Evolutionary conservation across 371 early-diverging fungal genomes (phyloP), one percentile per base, ranked within the genome.

Genomic region (Nematocida major): DNA sequence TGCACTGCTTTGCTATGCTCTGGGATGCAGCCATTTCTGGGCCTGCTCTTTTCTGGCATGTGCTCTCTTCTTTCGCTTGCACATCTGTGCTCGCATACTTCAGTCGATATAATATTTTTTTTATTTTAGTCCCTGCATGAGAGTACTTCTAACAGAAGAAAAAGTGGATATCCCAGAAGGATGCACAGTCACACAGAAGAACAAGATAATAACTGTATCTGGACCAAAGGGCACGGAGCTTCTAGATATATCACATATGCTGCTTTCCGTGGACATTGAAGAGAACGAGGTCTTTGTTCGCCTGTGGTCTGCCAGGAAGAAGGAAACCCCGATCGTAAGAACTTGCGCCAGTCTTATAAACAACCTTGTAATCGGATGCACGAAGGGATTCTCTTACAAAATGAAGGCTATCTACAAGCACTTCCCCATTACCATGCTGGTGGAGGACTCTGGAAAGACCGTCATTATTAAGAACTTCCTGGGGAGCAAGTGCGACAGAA

Each of bases 401-500:
- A 90, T 97, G 92, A 95, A 96, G 82, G 94, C 92, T 82, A 97
- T 94, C 63, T 95, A 95, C 83, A 95, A 96, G 78, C 99, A 99
- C 88, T 99, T 99, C 88, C 96, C 99, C 86, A 99, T 99, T 89
- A 93, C 92, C 88, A 91, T 92, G 79, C 91, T 90, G 85, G 89
- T 97, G 77, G 85, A 87, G 79, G 89, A 92, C 79, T 87, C 87
- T 79, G 90, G 89, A 62, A 89, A 89, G 82, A 85, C 84, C 32
- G 69, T 86, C 7, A 89, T 94, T 53, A 92, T 99, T 87, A 93
- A 97, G 84, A 97, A 97, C 90, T 99, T 95, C 88, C 88, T 97
- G 81, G 99, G 99, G 84, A 93, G 96, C 87, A 96, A 95, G 89
- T 86, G 89, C 49, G 89, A 90, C 81, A 91, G 94, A 87, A 86